A percentile compares a stretch with the other conserved stretches of the same genome.
These are phyloP conservation scores for Galerina marginata DNA, from an alignment of 768 basidiomycete species.

Conservation along the genomic window DNA sequence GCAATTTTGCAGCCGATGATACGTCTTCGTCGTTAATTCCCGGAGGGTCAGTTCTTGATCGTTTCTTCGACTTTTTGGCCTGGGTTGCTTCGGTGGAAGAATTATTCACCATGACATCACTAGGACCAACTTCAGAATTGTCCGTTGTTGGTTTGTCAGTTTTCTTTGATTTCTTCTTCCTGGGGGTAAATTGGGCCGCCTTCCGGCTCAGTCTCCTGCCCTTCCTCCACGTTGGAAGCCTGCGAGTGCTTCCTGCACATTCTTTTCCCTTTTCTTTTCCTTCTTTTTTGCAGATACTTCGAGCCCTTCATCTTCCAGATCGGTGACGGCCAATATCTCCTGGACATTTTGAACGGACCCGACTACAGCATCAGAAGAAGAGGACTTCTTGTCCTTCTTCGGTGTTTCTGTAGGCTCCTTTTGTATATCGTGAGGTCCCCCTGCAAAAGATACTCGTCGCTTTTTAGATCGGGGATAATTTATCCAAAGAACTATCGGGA, in stretches of 20 bases:
- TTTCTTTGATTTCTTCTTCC: constrained; percentile 20
- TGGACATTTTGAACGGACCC: neutral
- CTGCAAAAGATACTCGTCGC: constrained; percentile 27
- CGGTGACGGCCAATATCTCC: neutral
- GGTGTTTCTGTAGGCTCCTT: constrained; percentile 2
- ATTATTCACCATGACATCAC: too few species aligned
- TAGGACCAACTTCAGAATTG: too few species aligned
- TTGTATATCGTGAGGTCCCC: neutral
- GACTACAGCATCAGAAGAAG: neutral
- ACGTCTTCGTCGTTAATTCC: neutral
- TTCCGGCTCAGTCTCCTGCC: neutral
- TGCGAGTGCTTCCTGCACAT: neutral
- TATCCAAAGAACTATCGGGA: constrained; percentile 7
- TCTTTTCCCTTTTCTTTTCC: constrained; percentile 17
- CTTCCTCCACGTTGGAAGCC: neutral
- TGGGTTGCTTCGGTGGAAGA: neutral
- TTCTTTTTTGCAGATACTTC: constrained; percentile 1
- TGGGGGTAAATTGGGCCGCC: constrained; percentile 5
- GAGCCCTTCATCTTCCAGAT: neutral
- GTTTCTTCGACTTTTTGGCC: constrained; percentile 19
- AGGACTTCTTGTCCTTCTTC: neutral
- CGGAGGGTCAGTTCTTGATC: neutral
- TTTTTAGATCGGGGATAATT: constrained; percentile 18
- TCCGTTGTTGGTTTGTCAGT: neutral
- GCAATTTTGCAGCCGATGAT: neutral